Conservation (phyloP, 116 monocot genomes). For the Cymodocea nodosa region DNA sequence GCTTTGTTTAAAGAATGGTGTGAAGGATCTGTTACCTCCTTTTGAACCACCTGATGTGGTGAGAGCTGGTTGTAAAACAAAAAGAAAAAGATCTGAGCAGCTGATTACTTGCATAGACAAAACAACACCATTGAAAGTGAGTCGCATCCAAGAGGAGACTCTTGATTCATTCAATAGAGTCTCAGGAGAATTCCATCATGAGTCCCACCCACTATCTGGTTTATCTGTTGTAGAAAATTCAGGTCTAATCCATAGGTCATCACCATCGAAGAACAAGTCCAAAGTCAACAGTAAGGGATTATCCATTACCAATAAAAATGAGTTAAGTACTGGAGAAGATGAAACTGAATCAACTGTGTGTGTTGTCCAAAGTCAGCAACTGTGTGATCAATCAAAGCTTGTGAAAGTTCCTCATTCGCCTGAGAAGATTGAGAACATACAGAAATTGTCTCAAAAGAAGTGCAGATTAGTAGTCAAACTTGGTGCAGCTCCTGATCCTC, state of each 20-base stretch:
- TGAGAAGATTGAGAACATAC: conserved; percentile 7
- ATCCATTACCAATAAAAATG: background rate
- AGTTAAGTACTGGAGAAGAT: background rate
- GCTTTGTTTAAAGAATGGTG: conserved; percentile 55
- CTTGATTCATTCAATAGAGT: background rate
- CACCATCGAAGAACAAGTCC: background rate
- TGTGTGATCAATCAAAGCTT: conserved; percentile 1
- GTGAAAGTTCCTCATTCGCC: conserved; percentile 1
- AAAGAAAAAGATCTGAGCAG: conserved; percentile 1
- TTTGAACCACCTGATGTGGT: conserved; percentile 59
- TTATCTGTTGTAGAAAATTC: background rate
- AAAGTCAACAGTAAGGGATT: background rate
- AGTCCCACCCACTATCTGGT: conserved; percentile 2
- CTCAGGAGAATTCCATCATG: background rate
- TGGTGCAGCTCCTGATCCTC: conserved; percentile 11
- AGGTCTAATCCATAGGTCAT: background rate
- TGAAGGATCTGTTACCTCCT: conserved; percentile 64
- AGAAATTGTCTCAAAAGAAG: conserved; percentile 26
- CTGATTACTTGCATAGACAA: background rate
- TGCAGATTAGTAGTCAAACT: conserved; percentile 34
- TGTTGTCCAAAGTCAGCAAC: background rate
- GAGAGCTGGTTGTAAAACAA: conserved; percentile 11
- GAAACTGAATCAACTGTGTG: conserved; percentile 8
- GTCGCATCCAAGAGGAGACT: background rate
- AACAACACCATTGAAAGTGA: conserved; percentile 2